A percentile compares a stretch with the other conserved stretches of the same genome.
Evolutionary conservation across 2,329 filamentous ascomycete species (phyloP).

Genomic region (Neofusicoccum parvum): DNA sequence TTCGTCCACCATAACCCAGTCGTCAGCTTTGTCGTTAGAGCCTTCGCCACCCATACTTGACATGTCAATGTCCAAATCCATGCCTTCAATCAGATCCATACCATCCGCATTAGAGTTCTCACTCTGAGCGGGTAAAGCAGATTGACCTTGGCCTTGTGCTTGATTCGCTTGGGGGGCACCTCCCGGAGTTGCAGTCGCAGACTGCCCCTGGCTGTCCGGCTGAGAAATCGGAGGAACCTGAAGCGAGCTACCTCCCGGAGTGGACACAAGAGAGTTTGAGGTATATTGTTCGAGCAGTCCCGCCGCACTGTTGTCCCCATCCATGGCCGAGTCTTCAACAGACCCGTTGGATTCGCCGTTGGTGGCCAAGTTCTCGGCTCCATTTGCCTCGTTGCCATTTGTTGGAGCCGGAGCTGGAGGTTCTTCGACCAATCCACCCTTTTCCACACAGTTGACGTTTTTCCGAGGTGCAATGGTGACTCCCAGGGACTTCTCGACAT

Average conservation of each 20-base stretch:
- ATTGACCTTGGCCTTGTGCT: background rate
- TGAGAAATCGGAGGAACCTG: constrained; percentile 58
- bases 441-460: constrained; percentile 71
- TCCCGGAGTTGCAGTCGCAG: constrained; percentile 53
- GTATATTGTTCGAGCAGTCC: constrained; percentile 71
- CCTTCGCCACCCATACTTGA: constrained; percentile 53
- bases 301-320: constrained; percentile 51
- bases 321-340: constrained; percentile 27
- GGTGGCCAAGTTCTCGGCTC: background rate
- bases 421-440: constrained; percentile 71
- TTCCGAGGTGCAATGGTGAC: constrained; percentile 67
- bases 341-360: constrained; percentile 26
- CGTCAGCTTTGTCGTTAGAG: constrained; percentile 29
- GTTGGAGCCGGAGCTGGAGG: constrained; percentile 30
- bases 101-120: constrained; percentile 34
- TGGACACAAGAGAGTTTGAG: constrained; percentile 61
- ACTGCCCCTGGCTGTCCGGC: constrained; percentile 47
- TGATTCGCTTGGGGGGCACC: background rate
- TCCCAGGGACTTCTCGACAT: constrained; percentile 72
- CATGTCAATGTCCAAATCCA: constrained; percentile 58
- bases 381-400: constrained; percentile 28
- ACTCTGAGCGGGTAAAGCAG: constrained; percentile 26
- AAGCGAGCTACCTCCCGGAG: constrained; percentile 59
- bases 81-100: constrained; percentile 27
- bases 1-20: constrained; percentile 39